These are phyloP conservation scores for Suillus decipiens DNA, from an alignment of 768 basidiomycete species.

Conservation along the genomic window DNA sequence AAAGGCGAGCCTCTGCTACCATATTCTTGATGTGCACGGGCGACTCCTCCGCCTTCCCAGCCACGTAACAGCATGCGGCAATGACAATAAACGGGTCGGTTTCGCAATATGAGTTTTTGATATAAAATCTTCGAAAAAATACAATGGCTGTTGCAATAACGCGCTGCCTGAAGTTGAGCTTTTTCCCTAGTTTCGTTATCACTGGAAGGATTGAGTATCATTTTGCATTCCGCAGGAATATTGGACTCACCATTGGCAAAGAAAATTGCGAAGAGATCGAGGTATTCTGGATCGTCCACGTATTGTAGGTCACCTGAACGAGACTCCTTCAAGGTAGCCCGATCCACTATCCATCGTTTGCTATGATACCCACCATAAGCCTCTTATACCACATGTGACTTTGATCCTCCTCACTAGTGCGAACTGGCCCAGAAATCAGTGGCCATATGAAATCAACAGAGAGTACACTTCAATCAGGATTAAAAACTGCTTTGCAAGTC, in stretches of 20 bases:
- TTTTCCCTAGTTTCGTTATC: conserved; percentile 85
- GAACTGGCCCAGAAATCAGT: conserved; percentile 93
- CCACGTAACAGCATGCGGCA: conserved; percentile 92
- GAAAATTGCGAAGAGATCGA: conserved; percentile 85
- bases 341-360: conserved; percentile 91
- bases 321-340: conserved; percentile 72
- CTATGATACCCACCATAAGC: conserved; percentile 42
- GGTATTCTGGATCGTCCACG: conserved; percentile 71
- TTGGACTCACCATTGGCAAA: conserved; percentile 72
- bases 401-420: conserved; percentile 62
- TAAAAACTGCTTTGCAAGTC: not conserved
- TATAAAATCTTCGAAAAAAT: conserved; percentile 95
- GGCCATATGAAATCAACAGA: conserved; percentile 54
- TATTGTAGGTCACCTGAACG: conserved; percentile 77
- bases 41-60: conserved; percentile 96
- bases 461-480: not conserved
- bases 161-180: conserved; percentile 80
- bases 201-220: conserved; percentile 42
- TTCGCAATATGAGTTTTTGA: conserved; percentile 94
- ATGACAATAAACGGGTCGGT: conserved; percentile 94
- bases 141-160: conserved; percentile 94
- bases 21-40: conserved; percentile 94
- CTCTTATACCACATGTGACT: conserved; percentile 11
- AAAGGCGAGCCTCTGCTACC: conserved; percentile 73
- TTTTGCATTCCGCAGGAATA: not conserved